Evolutionary conservation across 2,329 filamentous ascomycete genomes (phyloP).

Genomic region (Cladosporium sp.): DNA sequence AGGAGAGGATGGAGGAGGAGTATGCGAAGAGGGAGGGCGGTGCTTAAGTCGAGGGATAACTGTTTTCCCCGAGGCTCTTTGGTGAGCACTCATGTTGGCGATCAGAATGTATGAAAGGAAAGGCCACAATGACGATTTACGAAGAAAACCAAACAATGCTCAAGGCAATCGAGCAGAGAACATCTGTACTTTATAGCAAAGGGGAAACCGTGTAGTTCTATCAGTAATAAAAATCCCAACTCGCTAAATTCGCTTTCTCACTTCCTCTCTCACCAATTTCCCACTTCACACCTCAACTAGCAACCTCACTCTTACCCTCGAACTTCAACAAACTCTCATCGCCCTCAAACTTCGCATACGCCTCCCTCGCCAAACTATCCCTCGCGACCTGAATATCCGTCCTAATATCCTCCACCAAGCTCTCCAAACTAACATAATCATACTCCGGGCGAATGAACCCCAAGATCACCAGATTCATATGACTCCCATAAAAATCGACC

Average conservation of each 20-base stretch:
- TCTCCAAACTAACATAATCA: conserved; percentile 83
- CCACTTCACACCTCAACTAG: neutral
- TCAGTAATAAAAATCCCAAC: neutral
- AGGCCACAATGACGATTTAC: neutral
- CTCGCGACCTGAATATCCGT: conserved; percentile 83
- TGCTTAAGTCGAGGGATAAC: conserved; percentile 25
- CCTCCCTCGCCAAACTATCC: conserved; percentile 67
- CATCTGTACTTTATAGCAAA: neutral
- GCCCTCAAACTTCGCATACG: conserved; percentile 58
- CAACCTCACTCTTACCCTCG: conserved; percentile 35
- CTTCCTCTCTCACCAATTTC: too few species aligned
- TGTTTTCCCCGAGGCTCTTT: neutral
- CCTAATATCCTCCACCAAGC: conserved; percentile 83
- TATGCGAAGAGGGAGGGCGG: conserved; percentile 40
- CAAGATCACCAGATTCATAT: conserved; percentile 76
- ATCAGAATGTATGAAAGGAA: neutral
- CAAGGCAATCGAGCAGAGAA: neutral
- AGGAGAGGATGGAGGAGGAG: conserved; percentile 37
- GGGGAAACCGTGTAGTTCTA: neutral
- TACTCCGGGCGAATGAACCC: conserved; percentile 88
- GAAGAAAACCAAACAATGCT: neutral
- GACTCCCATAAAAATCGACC: conserved; percentile 80
- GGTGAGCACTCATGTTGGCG: neutral
- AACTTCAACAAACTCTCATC: conserved; percentile 46
- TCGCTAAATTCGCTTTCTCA: neutral